Evolutionary conservation across 139 green algal species (phyloP), one percentile per base, ranked within the genome.

Genomic region (Nannochloris sp.): DNA sequence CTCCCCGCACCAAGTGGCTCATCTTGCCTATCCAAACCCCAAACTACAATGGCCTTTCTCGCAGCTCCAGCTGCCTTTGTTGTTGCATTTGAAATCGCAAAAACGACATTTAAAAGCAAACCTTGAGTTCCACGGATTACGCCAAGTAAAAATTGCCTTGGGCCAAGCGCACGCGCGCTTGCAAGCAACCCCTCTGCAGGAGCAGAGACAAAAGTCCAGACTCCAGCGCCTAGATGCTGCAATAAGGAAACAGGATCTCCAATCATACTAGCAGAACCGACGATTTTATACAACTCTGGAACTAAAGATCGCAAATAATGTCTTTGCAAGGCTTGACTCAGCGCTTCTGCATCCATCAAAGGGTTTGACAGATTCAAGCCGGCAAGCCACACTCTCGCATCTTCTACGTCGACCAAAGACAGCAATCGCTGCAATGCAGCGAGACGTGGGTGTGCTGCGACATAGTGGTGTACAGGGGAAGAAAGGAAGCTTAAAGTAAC

Each of bases 391-490:
- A 95, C 29, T 65, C 76, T 84, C 0, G 81, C 86, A n/a, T 87
- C 81, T 72, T 95, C 87, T 25, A 91, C 60, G 30, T 92, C 84
- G 0, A 70, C 79, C 15, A 93, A 63, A 2, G 76, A 77, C 25
- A 93, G 64, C 39, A 87, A 30, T 37, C 80, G 67, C 31, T 83
- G 77, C 45, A 75, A 51, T 36, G 61, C 48, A 14, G 36, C 37
- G 36, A 57, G 54, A 14, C 59, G 37, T 51, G 38, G 37, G 45
- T 56, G 54, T 8, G 27, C 31, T 23, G 19, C 19, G 34, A 59
- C n/a, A 29, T 9, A 44, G 32, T 35, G 33, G 61, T 65, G 65
- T 65, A 80, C 55, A 27, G 73, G 70, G 0, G 68, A 76, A 2
- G 85, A 80, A 24, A 76, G 47, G 65, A 91, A 91, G 65, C 65